Conservation (phyloP, 2,329 filamentous ascomycete genomes). For the Tricladium varicosporioides region DNA sequence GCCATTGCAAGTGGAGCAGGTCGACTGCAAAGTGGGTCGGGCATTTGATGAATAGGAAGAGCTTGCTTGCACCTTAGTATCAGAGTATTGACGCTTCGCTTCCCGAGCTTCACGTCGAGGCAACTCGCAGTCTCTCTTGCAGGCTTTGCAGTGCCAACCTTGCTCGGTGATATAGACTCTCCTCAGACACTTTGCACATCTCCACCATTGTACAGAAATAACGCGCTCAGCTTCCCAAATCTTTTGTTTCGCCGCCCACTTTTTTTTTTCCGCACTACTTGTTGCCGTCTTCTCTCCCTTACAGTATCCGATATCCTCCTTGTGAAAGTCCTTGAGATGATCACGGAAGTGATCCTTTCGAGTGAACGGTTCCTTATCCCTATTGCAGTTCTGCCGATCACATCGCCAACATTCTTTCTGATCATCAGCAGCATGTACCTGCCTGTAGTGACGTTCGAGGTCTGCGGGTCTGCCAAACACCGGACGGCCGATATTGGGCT, state of each 20-base stretch:
- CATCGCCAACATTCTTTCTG: conserved; percentile 30
- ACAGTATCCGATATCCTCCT: conserved; percentile 35
- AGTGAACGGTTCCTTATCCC: conserved; percentile 39
- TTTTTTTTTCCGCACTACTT: not conserved
- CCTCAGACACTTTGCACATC: conserved; percentile 29
- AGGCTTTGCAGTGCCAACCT: conserved; percentile 23
- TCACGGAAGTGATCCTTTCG: conserved; percentile 48
- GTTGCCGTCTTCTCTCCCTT: conserved; percentile 19
- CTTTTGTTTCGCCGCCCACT: conserved; percentile 19
- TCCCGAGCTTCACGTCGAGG: conserved; percentile 16
- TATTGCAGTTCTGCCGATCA: conserved; percentile 30
- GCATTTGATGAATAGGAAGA: not conserved
- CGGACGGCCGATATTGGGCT: not conserved
- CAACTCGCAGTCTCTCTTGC: conserved; percentile 25
- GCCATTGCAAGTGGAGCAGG: no score
- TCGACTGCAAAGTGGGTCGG: no score
- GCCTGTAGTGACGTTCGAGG: conserved; percentile 37
- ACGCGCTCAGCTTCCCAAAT: conserved; percentile 25
- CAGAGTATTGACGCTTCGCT: not conserved
- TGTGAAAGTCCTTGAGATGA: conserved; percentile 47
- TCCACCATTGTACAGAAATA: conserved; percentile 23
- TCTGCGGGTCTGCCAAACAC: conserved; percentile 35
- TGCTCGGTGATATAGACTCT: conserved; percentile 16
- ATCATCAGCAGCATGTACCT: conserved; percentile 29
- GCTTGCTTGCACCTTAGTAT: not conserved